Evolutionary conservation across 2,329 filamentous ascomycete genomes (phyloP).

Genomic region (Aspergillus chevalieri): DNA sequence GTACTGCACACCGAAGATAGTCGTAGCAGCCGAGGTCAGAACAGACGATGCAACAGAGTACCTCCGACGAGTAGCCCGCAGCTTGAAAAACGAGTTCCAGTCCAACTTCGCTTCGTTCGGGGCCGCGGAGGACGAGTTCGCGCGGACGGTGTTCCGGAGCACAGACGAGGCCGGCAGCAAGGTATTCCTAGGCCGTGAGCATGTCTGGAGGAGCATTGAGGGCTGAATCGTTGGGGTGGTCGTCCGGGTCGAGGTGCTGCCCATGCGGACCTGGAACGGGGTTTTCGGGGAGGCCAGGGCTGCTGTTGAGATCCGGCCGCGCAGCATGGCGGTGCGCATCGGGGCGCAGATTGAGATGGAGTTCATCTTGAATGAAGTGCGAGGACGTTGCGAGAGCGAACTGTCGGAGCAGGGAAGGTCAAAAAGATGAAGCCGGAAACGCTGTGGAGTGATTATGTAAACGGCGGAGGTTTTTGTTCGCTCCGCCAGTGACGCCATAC

Average conservation of each 20-base stretch:
- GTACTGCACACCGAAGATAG: constrained; percentile 46
- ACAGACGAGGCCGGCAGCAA: constrained; percentile 1
- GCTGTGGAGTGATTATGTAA: not conserved
- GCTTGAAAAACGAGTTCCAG: constrained; percentile 90
- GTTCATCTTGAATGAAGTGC: constrained; percentile 16
- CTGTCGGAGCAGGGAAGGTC: not conserved
- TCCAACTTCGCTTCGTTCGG: constrained; percentile 49
- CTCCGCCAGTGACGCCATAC: too few relatives aligned
- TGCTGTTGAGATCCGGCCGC: constrained; percentile 20
- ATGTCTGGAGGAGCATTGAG: constrained; percentile 10
- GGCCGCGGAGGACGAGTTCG: constrained; percentile 25
- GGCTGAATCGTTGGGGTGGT: constrained; percentile 1
- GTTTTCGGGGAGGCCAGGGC: constrained; percentile 15
- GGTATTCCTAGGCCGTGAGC: constrained; percentile 6
- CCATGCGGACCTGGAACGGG: constrained; percentile 17
- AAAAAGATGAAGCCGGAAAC: not conserved
- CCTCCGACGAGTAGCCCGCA: constrained; percentile 76
- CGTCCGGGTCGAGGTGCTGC: constrained; percentile 18
- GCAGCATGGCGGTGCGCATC: constrained; percentile 27
- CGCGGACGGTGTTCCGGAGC: constrained; percentile 13
- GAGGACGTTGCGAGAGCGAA: not conserved
- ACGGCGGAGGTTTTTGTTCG: too few relatives aligned
- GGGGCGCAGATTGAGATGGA: constrained; percentile 22
- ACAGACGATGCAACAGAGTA: constrained; percentile 76
- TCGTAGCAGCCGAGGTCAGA: constrained; percentile 56